Base-by-base conservation (phyloP, 2,329 filamentous ascomycete genomes). In the Lecanicillium sp. region DNA sequence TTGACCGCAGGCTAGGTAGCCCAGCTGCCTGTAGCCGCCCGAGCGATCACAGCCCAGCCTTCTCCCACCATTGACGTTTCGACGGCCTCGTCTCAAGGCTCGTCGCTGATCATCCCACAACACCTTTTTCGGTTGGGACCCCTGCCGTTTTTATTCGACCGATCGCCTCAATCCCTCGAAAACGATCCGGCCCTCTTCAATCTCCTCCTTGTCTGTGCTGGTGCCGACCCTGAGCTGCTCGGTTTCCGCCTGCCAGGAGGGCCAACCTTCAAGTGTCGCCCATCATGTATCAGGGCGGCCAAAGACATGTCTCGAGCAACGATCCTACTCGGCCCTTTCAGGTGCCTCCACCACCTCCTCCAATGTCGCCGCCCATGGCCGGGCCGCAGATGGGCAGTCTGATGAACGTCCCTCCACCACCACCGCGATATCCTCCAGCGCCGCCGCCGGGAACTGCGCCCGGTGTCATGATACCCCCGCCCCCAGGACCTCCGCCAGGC, bases 321-420 rank as follows among this genome's bases (percentile, higher is more conserved):
- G 75, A 81, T 58, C 67, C 70, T 52, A 66, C 71, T 53, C 72
- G 77, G 61, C 63, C 74, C 39, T 81, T 73, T 59, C 74, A 74
- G 57, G 67, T 80, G 53, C 77, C 75, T 50, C 76, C 76, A 39
- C 77, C 75, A 46, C 76, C 77, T 48, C 77, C 76, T 55, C 76
- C 77, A 47, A 74, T 79, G 66, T 73, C 75, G 21, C 70, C 72
- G 42, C 75, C 74, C 40, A 67, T 68, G 57, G 47, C 56, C 33
- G 67, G 61, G 39, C 63, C 65, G 20, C 67, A 68, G 51, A 67
- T 77, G 54, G 69, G 64, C 59, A 69, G 60, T 52, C 72, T 74
- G 57, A 70, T 74, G 66, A 66, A 66, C 51, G 67, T 79, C 40
- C 76, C 77, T 9, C 77, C 77, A 17, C 78, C 78, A 21, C 77